Conservation (phyloP, 2,329 filamentous ascomycete species). For the Fusarium protoensiforme region DNA sequence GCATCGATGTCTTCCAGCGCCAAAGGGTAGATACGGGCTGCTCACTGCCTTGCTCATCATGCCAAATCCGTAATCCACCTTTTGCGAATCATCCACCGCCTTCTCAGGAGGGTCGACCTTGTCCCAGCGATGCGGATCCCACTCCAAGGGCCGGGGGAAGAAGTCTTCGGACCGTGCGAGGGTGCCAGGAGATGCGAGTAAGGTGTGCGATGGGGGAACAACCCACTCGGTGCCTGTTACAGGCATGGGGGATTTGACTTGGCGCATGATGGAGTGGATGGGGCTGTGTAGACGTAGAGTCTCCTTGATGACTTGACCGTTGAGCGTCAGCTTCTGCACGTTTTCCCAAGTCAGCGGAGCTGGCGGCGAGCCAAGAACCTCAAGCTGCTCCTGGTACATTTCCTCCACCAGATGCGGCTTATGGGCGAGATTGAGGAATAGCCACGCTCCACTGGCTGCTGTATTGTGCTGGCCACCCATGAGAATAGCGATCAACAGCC, state of each 20-base stretch:
- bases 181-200: conserved; percentile 87
- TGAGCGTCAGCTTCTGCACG: conserved; percentile 79
- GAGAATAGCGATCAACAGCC: conserved; percentile 92
- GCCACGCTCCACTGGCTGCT: conserved; percentile 85
- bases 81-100: conserved; percentile 72
- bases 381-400: conserved; percentile 82
- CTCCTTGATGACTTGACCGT: conserved; percentile 88
- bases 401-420: conserved; percentile 82
- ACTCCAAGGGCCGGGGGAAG: conserved; percentile 83
- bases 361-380: conserved; percentile 77
- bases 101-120: conserved; percentile 50
- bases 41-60: conserved; percentile 88
- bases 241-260: conserved; percentile 87
- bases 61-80: conserved; percentile 94
- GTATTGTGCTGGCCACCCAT: conserved; percentile 94
- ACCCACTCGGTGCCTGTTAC: conserved; percentile 84
- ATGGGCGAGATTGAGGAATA: conserved; percentile 82
- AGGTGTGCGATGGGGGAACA: conserved; percentile 81
- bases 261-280: conserved; percentile 93
- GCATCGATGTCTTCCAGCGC: conserved; percentile 92
- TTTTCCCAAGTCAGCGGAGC: conserved; percentile 80
- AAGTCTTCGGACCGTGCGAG: conserved; percentile 76
- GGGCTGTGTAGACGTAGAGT: conserved; percentile 90
- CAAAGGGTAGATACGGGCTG: conserved; percentile 93
- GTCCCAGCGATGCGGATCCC: conserved; percentile 94